Evolutionary conservation across 495 filamentous ascomycete genomes (phyloP).

Genomic region (Penicillium verhagenii): DNA sequence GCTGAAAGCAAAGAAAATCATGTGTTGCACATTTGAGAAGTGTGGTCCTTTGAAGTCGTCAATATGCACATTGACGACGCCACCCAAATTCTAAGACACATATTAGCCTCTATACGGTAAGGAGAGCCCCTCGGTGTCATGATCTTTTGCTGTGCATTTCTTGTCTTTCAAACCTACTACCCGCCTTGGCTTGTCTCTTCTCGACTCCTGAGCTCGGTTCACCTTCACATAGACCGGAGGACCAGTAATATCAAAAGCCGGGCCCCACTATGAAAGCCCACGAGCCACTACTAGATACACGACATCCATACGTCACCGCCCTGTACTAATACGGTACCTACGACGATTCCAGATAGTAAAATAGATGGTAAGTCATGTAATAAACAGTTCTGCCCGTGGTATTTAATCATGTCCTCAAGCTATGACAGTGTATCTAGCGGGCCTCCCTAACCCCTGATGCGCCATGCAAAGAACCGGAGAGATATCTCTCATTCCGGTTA

Average conservation of each 20-base stretch:
- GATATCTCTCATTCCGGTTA: conserved; percentile 1
- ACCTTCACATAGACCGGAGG: neutral
- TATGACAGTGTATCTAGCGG: no score
- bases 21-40: neutral
- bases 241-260: neutral
- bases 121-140: neutral
- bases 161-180: neutral
- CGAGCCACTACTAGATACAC: no score
- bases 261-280: neutral
- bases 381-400: no score
- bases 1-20: neutral
- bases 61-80: neutral
- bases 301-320: no score
- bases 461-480: neutral
- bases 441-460: neutral
- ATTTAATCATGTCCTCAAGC: no score
- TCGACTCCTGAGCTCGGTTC: neutral
- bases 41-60: neutral
- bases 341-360: no score
- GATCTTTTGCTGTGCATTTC: neutral
- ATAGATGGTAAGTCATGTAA: no score
- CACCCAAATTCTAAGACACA: neutral
- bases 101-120: neutral
- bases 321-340: no score
- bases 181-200: neutral